These are phyloP conservation scores for Erythrophleum fordii DNA, from an alignment of 306 rosid species.

Conservation along the genomic window DNA sequence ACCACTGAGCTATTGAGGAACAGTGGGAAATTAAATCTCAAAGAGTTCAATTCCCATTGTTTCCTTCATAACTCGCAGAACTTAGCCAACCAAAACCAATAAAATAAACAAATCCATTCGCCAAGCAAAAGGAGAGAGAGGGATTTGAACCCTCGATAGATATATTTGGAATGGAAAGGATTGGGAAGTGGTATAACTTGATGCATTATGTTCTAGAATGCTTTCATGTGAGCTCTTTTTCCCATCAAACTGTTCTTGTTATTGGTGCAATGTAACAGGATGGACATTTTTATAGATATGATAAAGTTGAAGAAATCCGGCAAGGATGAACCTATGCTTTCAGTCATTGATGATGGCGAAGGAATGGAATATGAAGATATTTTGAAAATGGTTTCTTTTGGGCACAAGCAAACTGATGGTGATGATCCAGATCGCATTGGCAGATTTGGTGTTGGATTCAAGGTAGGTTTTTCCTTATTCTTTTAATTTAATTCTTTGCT, in stretches of 20 bases:
- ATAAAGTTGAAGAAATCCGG: constrained; percentile 47
- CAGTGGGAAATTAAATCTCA: too few relatives aligned
- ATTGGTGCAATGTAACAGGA: constrained; percentile 46
- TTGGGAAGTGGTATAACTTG: constrained; percentile 24
- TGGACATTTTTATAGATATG: constrained; percentile 53
- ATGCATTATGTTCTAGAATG: not conserved
- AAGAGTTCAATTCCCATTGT: too few relatives aligned
- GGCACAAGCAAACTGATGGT: constrained; percentile 48
- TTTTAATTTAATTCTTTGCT: not conserved
- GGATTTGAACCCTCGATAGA: too few relatives aligned
- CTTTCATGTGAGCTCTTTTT: not conserved
- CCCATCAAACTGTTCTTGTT: constrained; percentile 14
- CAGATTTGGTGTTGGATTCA: constrained; percentile 67
- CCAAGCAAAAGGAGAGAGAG: too few relatives aligned
- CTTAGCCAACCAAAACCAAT: too few relatives aligned
- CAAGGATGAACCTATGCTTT: constrained; percentile 52
- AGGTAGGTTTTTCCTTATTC: constrained; percentile 42
- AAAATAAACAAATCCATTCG: too few relatives aligned
- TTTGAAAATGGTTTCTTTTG: constrained; percentile 57
- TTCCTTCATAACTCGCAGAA: too few relatives aligned
- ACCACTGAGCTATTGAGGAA: too few relatives aligned
- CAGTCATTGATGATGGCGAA: constrained; percentile 60
- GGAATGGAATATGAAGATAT: constrained; percentile 63
- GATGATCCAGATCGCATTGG: constrained; percentile 55
- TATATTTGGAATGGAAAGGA: constrained; percentile 23